Percentiles rank a stretch among this genome's conserved stretches.
Conservation (phyloP, 139 green algal genomes). For the Pleodorina starrii region DNA sequence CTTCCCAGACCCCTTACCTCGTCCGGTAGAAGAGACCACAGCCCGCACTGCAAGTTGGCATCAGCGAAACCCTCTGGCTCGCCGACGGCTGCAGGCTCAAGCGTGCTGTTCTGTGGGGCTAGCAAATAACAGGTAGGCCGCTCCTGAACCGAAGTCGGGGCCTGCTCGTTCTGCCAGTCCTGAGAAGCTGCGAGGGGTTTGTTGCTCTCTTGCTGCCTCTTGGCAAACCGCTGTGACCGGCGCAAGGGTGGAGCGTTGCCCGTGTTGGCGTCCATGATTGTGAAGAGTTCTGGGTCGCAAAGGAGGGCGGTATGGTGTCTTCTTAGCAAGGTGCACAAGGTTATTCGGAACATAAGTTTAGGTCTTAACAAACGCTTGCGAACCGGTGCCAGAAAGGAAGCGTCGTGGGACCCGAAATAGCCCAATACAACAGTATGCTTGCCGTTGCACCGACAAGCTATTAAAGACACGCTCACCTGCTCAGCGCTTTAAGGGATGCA, state of each 20-base stretch:
- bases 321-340: too few relatives aligned
- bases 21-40: constrained; percentile 56
- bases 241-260: background rate
- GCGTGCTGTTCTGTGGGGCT: constrained; percentile 8
- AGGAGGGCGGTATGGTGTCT: too few relatives aligned
- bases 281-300: too few relatives aligned
- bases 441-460: too few relatives aligned
- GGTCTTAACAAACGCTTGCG: too few relatives aligned
- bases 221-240: constrained; percentile 31
- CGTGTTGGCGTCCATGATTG: constrained; percentile 7
- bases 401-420: background rate
- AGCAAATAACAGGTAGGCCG: constrained; percentile 26
- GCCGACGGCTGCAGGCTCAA: background rate
- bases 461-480: too few relatives aligned
- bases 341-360: too few relatives aligned
- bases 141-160: constrained; percentile 2
- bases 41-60: constrained; percentile 22
- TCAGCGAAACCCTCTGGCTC: constrained; percentile 22
- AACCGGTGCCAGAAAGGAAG: background rate
- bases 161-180: constrained; percentile 26
- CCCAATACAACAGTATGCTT: background rate
- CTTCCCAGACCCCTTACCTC: constrained; percentile 40
- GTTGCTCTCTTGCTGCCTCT: constrained; percentile 9
- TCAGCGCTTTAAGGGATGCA: too few relatives aligned
- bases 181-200: background rate